Conservation (phyloP, 306 rosid species). For the Casuarina glauca region DNA sequence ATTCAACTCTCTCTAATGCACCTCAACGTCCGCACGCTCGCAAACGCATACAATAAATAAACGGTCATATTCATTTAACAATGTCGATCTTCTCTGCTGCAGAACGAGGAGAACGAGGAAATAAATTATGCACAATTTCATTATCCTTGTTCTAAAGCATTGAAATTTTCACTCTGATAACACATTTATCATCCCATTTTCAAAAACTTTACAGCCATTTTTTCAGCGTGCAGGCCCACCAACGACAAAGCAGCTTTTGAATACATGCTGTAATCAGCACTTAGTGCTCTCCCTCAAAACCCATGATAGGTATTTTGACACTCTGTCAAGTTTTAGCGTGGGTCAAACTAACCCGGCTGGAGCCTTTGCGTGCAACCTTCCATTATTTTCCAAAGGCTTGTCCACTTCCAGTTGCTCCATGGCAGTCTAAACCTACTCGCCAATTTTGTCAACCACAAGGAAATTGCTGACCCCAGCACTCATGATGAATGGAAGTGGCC, state of each 20-base stretch:
- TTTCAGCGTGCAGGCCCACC: slow-evolving; percentile 24
- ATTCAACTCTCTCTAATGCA: not conserved
- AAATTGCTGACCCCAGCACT: not conserved
- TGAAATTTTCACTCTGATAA: not conserved
- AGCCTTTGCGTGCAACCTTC: slow-evolving; percentile 27
- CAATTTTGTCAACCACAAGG: slow-evolving; percentile 1
- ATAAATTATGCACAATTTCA: not conserved
- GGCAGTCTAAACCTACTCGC: slow-evolving; percentile 36
- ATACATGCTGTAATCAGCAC: slow-evolving; percentile 14
- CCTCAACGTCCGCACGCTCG: not conserved
- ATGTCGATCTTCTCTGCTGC: not conserved
- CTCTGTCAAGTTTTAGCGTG: slow-evolving; percentile 24
- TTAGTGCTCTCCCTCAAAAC: not conserved
- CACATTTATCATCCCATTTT: no score
- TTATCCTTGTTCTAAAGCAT: not conserved
- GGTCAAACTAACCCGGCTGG: slow-evolving; percentile 22
- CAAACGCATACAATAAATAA: not conserved
- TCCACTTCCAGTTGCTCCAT: slow-evolving; percentile 30
- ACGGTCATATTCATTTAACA: not conserved
- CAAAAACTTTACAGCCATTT: no score
- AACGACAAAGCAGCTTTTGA: slow-evolving; percentile 28
- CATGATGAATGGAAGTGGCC: slow-evolving; percentile 41
- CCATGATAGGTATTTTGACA: slow-evolving; percentile 14
- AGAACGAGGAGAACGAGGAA: not conserved
- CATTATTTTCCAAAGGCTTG: slow-evolving; percentile 11